phyloP scores from a whole-genome alignment of 176 grass and related monocot genomes.

The Oryza officinalis region DNA sequence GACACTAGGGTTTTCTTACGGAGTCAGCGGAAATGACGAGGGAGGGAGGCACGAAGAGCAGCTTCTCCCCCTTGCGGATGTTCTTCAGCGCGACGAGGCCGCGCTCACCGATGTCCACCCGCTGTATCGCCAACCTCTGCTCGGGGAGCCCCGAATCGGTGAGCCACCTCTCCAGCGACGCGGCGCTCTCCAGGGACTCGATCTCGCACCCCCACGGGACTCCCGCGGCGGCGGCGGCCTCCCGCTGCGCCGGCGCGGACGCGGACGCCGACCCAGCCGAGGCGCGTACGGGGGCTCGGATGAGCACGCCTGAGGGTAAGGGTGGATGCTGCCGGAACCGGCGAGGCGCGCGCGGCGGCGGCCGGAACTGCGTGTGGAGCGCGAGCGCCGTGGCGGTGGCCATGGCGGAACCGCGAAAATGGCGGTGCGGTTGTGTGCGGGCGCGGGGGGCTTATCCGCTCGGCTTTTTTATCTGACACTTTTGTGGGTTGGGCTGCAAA shows the following conservation, averaged over 20 bases:
- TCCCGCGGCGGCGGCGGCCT: neutral
- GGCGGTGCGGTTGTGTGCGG: slow-evolving; percentile 9
- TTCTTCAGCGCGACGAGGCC: slow-evolving; percentile 91
- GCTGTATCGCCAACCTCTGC: slow-evolving; percentile 71
- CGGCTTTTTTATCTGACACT: neutral
- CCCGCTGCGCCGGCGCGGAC: slow-evolving; percentile 32
- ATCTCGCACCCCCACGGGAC: slow-evolving; percentile 93
- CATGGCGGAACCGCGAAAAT: slow-evolving; percentile 48
- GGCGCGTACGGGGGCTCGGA: slow-evolving; percentile 13
- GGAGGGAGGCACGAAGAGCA: slow-evolving; percentile 93
- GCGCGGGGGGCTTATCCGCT: slow-evolving; percentile 41
- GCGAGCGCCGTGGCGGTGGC: slow-evolving; percentile 36
- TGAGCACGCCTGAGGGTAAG: slow-evolving; percentile 6
- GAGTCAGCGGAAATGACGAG: slow-evolving; percentile 85
- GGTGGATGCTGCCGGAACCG: neutral
- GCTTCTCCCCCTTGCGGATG: slow-evolving; percentile 90
- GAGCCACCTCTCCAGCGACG: slow-evolving; percentile 78
- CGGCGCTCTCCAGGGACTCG: slow-evolving; percentile 85
- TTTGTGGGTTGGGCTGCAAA: neutral
- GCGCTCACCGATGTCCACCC: slow-evolving; percentile 85
- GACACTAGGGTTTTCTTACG: slow-evolving; percentile 26
- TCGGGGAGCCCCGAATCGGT: slow-evolving; percentile 71
- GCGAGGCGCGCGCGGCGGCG: slow-evolving; percentile 22
- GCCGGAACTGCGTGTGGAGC: slow-evolving; percentile 44
- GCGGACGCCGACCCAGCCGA: slow-evolving; percentile 40